Evolutionary conservation across 805 yeast genomes (phyloP), one percentile per base, ranked within the genome.

Genomic region (Jamesozyma piceae): DNA sequence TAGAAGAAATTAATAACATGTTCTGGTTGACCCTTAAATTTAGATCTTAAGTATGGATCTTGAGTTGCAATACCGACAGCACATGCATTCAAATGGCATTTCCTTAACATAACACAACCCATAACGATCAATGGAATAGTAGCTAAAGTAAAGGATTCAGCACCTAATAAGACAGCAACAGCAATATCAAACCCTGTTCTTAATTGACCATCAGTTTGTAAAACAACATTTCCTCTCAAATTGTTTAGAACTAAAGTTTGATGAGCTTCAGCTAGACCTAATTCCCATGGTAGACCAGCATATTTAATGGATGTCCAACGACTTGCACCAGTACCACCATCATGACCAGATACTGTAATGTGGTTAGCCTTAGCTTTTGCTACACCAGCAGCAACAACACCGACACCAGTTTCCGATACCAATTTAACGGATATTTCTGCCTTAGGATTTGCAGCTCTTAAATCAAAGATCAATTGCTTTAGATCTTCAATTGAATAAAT

Each of bases 271-370:
- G 97, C 97, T 49, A 90, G 75, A 61, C 98, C 98, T 55, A 90
- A 75, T 67, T 90, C 98, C 98, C 98, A 90, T 38, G 98, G 97
- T 52, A 90, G 74, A 67, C 98, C 97, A 45, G 98, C 96, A 62
- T 89, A 81, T 64, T 89, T 89, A 63, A 90, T 88, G 63, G 95
- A 92, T 18, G 97, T 89, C 87, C 94, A 86, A 65, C 94, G 78
- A 46, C 96, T 90, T 46, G 98, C 98, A 80, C 98, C 98, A 45
- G 98, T 90, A 72, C 98, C 98, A 77, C 98, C 98, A 66, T 90
- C 97, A 60, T 94, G 97, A 58, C 97, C 97, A 47, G 96, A 85
- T 50, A 90, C 85, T 61, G 90, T 74, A 57, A 90, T 83, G 62
- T 90, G 95, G 62, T 92, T 97, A 13, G 97, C 96, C 62, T 92